Evolutionary conservation across 805 yeast species (phyloP), one percentile per base, ranked within the genome.

Genomic region (Spathaspora hagerdaliae): DNA sequence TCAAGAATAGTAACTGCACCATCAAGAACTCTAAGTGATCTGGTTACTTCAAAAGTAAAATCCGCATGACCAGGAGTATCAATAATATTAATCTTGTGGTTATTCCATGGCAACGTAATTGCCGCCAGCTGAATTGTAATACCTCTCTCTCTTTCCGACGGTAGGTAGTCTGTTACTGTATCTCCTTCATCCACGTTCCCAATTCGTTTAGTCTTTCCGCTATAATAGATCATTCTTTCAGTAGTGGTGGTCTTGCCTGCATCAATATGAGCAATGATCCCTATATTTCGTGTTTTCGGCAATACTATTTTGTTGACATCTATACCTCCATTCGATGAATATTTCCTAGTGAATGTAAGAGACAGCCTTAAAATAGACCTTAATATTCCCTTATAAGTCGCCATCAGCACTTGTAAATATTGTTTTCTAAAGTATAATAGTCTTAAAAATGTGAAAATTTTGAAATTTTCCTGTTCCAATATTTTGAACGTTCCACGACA

Each of bases 31-130:
- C 97, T 76, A 46, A 94, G 73, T 0, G 98, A 84, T 45, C 97
- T 70, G 1, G 81, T 87, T 5, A 94, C 99, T 64, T 94, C 99
- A 62, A 91, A 94, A 0, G 95, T 87, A 63, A 94, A 94, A 65
- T 94, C 99, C 0, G 96, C 97, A 65, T 94, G 99, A 0, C 99
- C 99, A 0, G 99, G 99, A 0, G 99, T 94, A 62, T 94, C 99
- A 24, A 94, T 90, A 46, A 94, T 73, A 62, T 94, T 94, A 56
- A 94, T 82, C 52, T 80, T 81, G 57, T 81, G 78, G 40, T 72
- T 69, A 48, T 79, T 80, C 98, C 98, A 94, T 27, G 88, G 85
- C 41, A 94, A 77, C 0, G 97, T 81, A 33, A 92, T 90, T 0
- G 98, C 97, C 0, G 99, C 99, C 61, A 92, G 85, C 60, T 91